Conservation (phyloP, 495 filamentous ascomycete genomes). For the Friedmanniomyces simplex region DNA sequence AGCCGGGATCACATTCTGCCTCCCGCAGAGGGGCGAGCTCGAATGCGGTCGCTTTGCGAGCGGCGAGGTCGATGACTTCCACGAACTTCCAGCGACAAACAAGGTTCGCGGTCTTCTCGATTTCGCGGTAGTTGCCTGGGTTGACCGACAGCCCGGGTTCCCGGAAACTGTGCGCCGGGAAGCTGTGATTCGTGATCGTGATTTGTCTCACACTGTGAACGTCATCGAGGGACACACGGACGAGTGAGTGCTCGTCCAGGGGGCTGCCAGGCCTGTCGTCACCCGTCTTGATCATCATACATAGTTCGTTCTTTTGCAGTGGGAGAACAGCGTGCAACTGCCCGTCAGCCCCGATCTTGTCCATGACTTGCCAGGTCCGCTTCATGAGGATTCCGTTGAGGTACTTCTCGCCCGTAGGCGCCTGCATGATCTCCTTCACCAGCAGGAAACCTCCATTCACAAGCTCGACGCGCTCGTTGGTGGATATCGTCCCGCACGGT, state of each 20-base stretch:
- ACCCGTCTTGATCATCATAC: conserved; percentile 35
- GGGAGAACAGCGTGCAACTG: neutral
- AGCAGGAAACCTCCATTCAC: conserved; percentile 24
- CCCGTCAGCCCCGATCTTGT: neutral
- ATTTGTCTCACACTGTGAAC: conserved; percentile 35
- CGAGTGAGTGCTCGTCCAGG: conserved; percentile 34
- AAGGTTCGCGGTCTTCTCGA: conserved; percentile 9
- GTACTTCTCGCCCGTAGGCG: conserved; percentile 7
- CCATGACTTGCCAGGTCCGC: conserved; percentile 13
- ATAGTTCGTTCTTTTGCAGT: conserved; percentile 42
- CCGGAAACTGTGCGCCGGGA: conserved; percentile 29
- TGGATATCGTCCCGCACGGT: neutral
- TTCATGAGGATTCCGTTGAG: conserved; percentile 22
- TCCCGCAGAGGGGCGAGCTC: neutral
- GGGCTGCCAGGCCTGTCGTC: conserved; percentile 17
- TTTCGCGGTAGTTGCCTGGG: conserved; percentile 24
- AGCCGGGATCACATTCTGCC: neutral
- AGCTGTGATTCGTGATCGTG: conserved; percentile 43
- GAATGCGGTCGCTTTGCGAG: neutral
- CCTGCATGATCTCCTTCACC: conserved; percentile 17
- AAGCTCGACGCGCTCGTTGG: neutral
- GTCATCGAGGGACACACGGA: conserved; percentile 32
- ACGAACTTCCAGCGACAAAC: conserved; percentile 25
- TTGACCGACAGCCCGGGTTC: conserved; percentile 8
- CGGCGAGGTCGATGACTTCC: neutral